Conservation (phyloP, 805 yeast genomes). For the Yamadazyma sp. region DNA sequence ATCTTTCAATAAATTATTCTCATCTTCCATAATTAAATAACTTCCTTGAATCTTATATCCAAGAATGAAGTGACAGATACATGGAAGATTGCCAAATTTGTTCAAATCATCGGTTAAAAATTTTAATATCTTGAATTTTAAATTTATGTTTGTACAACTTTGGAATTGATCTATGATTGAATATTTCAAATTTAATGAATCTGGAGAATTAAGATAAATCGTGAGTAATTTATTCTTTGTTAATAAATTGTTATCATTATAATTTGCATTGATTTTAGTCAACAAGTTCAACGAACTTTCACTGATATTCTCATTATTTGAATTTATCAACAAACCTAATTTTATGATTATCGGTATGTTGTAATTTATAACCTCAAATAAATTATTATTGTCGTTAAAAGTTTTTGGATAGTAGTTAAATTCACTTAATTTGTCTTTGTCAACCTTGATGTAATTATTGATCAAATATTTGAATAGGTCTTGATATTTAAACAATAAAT, state of each 20-base stretch:
- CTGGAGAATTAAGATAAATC: slow-evolving; percentile 72
- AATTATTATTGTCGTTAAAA: slow-evolving; percentile 50
- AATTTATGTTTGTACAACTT: slow-evolving; percentile 35
- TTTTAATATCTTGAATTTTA: slow-evolving; percentile 58
- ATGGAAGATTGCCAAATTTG: slow-evolving; percentile 38
- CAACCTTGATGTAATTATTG: neutral
- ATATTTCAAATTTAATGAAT: slow-evolving; percentile 67
- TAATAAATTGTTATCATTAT: slow-evolving; percentile 28
- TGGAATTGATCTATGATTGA: slow-evolving; percentile 68
- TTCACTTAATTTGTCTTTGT: neutral
- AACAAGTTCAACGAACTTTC: slow-evolving; percentile 52
- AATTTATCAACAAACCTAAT: slow-evolving; percentile 71
- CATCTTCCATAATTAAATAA: slow-evolving; percentile 51
- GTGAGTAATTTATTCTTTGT: slow-evolving; percentile 63
- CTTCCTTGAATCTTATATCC: slow-evolving; percentile 59
- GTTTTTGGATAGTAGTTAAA: slow-evolving; percentile 32
- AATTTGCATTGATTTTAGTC: slow-evolving; percentile 44
- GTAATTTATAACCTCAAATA: slow-evolving; percentile 69
- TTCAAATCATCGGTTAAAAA: slow-evolving; percentile 52
- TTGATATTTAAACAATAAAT: slow-evolving; percentile 50
- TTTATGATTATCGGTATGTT: slow-evolving; percentile 72
- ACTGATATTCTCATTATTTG: slow-evolving; percentile 50
- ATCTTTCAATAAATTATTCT: slow-evolving; percentile 45
- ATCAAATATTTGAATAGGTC: slow-evolving; percentile 13
- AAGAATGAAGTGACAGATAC: slow-evolving; percentile 70